phyloP scores from a whole-genome alignment of 1,284 basidiomycete species.

The Cutaneotrichosporon dermatis region DNA sequence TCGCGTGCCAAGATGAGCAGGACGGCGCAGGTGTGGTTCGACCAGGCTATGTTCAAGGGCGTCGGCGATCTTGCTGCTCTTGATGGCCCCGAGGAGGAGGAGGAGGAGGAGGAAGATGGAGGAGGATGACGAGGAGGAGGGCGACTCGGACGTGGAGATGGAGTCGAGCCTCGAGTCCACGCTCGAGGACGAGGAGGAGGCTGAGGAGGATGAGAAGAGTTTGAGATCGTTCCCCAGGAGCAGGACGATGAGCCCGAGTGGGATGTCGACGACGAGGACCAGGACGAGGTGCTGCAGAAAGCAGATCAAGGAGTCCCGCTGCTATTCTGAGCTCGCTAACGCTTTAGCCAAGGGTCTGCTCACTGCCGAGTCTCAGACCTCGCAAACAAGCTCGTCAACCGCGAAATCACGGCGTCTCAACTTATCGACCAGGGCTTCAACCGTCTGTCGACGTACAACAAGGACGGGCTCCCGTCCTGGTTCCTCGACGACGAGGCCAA shows the following conservation, averaged over 20 bases:
- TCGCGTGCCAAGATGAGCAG: constrained; percentile 50
- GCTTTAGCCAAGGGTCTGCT: constrained; percentile 71
- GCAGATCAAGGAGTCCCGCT: constrained; percentile 61
- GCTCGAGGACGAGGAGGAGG: constrained; percentile 24
- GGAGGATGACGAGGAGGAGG: no score
- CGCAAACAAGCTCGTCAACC: constrained; percentile 88
- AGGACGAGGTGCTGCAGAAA: constrained; percentile 68
- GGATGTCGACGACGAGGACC: constrained; percentile 74
- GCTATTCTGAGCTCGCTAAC: no score
- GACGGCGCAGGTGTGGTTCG: constrained; percentile 79
- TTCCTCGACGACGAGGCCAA: constrained; percentile 96
- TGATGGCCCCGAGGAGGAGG: constrained; percentile 52
- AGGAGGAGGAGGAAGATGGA: constrained; percentile 48
- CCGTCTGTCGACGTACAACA: constrained; percentile 83
- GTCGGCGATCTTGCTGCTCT: constrained; percentile 58
- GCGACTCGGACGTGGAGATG: constrained; percentile 43
- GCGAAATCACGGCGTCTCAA: constrained; percentile 79
- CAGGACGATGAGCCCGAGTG: constrained; percentile 62
- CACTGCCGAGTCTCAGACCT: constrained; percentile 90
- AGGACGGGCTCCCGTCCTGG: constrained; percentile 89
- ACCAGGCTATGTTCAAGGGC: constrained; percentile 86
- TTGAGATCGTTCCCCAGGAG: constrained; percentile 68
- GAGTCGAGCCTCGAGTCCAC: constrained; percentile 25
- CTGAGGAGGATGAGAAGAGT: constrained; percentile 53
- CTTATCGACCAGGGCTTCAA: constrained; percentile 95